phyloP scores from a whole-genome alignment of 108 stramenopile species.

The Cyclotella baltica region DNA sequence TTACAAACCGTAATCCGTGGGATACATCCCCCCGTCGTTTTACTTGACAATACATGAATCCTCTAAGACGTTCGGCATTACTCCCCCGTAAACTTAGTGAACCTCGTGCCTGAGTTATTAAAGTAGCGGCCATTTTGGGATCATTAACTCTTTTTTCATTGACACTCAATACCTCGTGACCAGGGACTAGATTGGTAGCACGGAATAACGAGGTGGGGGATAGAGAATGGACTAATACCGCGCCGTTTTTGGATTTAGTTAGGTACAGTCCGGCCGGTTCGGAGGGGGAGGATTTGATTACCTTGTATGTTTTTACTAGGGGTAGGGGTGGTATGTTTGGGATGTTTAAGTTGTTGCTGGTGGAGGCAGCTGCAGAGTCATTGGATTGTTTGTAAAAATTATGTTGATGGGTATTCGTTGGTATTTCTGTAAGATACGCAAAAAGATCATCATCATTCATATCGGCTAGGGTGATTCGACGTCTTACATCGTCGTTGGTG shows the following conservation, averaged over 20 bases:
- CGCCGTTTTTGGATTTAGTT: conserved; percentile 42
- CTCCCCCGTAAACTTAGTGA: conserved; percentile 30
- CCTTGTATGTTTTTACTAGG: conserved; percentile 32
- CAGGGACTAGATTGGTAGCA: conserved; percentile 11
- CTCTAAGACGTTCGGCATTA: conserved; percentile 21
- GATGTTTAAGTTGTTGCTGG: no score
- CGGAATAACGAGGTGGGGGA: conserved; percentile 36
- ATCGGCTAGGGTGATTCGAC: neutral
- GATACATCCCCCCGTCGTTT: conserved; percentile 12
- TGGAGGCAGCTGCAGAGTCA: no score
- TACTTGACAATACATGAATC: conserved; percentile 47
- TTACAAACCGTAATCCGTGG: conserved; percentile 40
- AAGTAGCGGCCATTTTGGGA: conserved; percentile 46
- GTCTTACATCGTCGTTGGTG: neutral
- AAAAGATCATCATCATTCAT: neutral
- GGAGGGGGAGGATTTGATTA: conserved; percentile 19
- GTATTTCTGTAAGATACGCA: neutral
- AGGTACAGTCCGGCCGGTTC: conserved; percentile 41
- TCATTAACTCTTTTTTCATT: conserved; percentile 50
- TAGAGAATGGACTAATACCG: conserved; percentile 37
- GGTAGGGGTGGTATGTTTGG: conserved; percentile 36
- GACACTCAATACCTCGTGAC: conserved; percentile 47
- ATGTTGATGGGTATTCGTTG: neutral
- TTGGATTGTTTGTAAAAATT: neutral
- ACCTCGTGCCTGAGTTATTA: conserved; percentile 35